These are phyloP conservation scores for Dothideomycetidae sp. DNA, from an alignment of 2,329 filamentous ascomycete genomes.

Conservation along the genomic window DNA sequence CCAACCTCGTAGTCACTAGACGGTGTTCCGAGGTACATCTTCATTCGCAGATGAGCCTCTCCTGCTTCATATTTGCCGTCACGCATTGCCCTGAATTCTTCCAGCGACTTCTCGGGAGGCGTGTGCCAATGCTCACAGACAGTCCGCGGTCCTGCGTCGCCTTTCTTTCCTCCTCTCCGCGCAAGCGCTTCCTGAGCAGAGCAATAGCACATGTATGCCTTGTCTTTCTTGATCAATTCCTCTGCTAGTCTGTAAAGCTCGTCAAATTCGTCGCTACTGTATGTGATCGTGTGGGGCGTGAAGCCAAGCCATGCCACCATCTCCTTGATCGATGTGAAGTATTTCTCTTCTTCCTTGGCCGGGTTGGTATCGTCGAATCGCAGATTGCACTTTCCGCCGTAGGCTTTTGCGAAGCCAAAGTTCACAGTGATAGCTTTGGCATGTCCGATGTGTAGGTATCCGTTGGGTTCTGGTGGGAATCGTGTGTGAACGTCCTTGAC, in stretches of 20 bases:
- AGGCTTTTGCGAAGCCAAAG: slow-evolving; percentile 80
- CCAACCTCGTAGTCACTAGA: slow-evolving; percentile 22
- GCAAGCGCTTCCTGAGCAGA: slow-evolving; percentile 69
- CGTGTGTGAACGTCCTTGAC: slow-evolving; percentile 32
- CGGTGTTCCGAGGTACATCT: slow-evolving; percentile 54
- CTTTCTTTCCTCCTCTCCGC: slow-evolving; percentile 65
- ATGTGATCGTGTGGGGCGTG: slow-evolving; percentile 62
- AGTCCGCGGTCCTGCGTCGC: slow-evolving; percentile 50
- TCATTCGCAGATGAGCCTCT: slow-evolving; percentile 82
- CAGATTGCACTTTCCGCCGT: slow-evolving; percentile 63
- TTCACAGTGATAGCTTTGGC: slow-evolving; percentile 93
- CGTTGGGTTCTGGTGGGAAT: slow-evolving; percentile 58
- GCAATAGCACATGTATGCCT: slow-evolving; percentile 77
- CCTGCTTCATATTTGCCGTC: slow-evolving; percentile 80
- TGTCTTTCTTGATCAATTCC: slow-evolving; percentile 57
- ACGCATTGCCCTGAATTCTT: slow-evolving; percentile 78
- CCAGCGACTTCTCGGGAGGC: slow-evolving; percentile 58
- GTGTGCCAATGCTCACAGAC: slow-evolving; percentile 69
- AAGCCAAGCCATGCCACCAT: slow-evolving; percentile 81
- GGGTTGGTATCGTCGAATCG: slow-evolving; percentile 95
- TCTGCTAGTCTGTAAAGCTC: slow-evolving; percentile 79
- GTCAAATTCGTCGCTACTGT: slow-evolving; percentile 84
- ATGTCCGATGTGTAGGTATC: slow-evolving; percentile 85
- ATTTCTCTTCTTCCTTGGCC: slow-evolving; percentile 79
- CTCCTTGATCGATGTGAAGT: slow-evolving; percentile 78